Percentiles rank a stretch among this genome's conserved stretches.
phyloP scores from a whole-genome alignment of 768 basidiomycete species.

The Hericium alpestre region DNA sequence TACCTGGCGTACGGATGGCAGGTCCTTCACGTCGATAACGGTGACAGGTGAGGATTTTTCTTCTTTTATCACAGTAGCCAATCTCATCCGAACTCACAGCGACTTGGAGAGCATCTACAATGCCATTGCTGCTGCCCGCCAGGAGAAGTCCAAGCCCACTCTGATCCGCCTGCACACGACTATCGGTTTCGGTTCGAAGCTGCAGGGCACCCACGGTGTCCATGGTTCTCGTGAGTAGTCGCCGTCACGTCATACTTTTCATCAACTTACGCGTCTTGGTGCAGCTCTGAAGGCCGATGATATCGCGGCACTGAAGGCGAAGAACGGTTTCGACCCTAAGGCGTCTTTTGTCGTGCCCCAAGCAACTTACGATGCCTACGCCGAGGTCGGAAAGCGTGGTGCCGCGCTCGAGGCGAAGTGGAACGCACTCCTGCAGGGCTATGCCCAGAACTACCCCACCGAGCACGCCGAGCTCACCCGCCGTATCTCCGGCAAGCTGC shows the following conservation, averaged over 20 bases:
- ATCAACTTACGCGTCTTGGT: constrained; percentile 4
- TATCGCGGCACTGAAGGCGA: constrained; percentile 70
- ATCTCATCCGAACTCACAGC: constrained; percentile 25
- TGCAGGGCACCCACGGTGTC: constrained; percentile 88
- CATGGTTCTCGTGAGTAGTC: constrained; percentile 77
- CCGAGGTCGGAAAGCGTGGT: constrained; percentile 57
- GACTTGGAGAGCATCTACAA: constrained; percentile 70
- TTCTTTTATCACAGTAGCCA: neutral
- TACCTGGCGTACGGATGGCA: constrained; percentile 94
- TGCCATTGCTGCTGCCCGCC: constrained; percentile 69
- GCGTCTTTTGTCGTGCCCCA: constrained; percentile 70
- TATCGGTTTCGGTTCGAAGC: constrained; percentile 89
- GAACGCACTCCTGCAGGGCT: constrained; percentile 56
- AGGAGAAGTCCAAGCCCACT: constrained; percentile 74
- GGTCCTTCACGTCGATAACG: constrained; percentile 73
- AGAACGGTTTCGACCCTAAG: constrained; percentile 73
- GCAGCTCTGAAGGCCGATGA: constrained; percentile 89
- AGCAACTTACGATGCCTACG: constrained; percentile 61
- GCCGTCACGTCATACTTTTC: neutral
- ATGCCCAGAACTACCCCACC: constrained; percentile 67
- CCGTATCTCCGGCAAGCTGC: constrained; percentile 74
- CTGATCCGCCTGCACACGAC: constrained; percentile 80
- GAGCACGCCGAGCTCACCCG: constrained; percentile 83
- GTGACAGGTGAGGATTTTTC: constrained; percentile 49
- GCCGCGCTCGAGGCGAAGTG: constrained; percentile 66